Conservation (phyloP, 306 rosid species). For the Lablab purpureus region DNA sequence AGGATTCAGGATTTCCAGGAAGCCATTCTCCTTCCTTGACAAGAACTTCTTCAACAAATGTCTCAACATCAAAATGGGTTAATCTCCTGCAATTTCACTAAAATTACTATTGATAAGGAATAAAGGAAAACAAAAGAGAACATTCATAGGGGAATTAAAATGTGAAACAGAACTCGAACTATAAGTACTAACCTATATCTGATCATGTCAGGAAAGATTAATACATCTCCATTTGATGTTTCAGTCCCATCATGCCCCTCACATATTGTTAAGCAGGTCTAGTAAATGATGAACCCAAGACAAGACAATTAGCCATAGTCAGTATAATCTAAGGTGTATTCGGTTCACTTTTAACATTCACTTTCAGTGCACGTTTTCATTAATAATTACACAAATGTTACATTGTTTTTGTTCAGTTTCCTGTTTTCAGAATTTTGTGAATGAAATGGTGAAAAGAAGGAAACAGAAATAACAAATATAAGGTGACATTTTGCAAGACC, state of each 20-base stretch:
- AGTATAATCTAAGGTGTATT: background rate
- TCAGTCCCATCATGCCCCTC: conserved; percentile 93
- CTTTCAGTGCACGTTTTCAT: background rate
- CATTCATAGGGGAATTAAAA: conserved; percentile 8
- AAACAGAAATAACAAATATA: background rate
- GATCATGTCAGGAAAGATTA: conserved; percentile 89
- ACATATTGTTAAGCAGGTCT: conserved; percentile 84
- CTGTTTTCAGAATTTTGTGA: background rate
- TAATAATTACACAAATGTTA: background rate
- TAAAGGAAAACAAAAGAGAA: background rate
- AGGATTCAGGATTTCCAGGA: conserved; percentile 81
- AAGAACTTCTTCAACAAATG: conserved; percentile 90
- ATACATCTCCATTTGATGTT: conserved; percentile 88
- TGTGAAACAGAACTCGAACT: conserved; percentile 8
- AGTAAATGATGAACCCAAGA: conserved; percentile 37
- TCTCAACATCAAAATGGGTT: conserved; percentile 90
- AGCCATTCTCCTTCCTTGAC: conserved; percentile 87
- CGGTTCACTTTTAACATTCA: background rate
- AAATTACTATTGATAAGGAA: conserved; percentile 12
- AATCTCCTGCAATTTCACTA: conserved; percentile 68
- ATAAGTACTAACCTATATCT: conserved; percentile 73
- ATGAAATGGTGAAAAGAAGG: background rate
- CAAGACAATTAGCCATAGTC: conserved; percentile 8
- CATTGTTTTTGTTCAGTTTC: background rate
- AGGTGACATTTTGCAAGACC: background rate